Evolutionary conservation across 2,329 filamentous ascomycete species (phyloP), one percentile per base, ranked within the genome.

Genomic region (Penicillium rolfsii): DNA sequence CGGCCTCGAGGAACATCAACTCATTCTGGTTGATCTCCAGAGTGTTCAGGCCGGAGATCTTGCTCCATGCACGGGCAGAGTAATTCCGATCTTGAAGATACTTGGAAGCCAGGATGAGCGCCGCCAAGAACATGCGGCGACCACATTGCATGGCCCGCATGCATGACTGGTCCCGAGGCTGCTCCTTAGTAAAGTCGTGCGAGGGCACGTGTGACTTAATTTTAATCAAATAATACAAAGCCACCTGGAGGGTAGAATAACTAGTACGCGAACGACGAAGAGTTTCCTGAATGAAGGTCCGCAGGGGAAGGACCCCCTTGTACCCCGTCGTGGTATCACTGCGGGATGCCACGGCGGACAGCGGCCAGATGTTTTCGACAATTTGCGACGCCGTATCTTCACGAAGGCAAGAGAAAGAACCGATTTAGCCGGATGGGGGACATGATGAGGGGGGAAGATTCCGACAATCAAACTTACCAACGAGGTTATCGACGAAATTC

Each of bases 61-160:
- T 98, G 78, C 94, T 98, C 95, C 95, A 99, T 45, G 95, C 95
- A 58, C 94, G 89, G 52, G 95, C 93, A 14, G 95, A 98, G 79
- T 96, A 99, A 80, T 98, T 99, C 69, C 94, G 89, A 76, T 99
- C 95, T 78, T 99, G 95, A 50, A 99, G 83, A 75, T 98, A 99
- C 81, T 99, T 99, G 38, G 95, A 98, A 1, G 95, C 95, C 59
- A 99, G 84, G 67, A 99, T 98, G 63, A 99, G 84, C 52, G 94
- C 93, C 11, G 95, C 89, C 57, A 99, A 85, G 75, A 99, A 98
- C 94, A 98, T 98, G 72, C 95, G 92, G 64, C 95, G 90, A 58
- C 95, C 95, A 77, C 95, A 98, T 78, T 97, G 93, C 73, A 99
- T 86, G 43, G 93, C 91, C 64, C 92, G 90, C 71, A 85, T 86